A percentile compares a stretch with the other conserved stretches of the same genome.
phyloP scores from a whole-genome alignment of 148 eudicot genomes.

The Talinum fruticosum region DNA sequence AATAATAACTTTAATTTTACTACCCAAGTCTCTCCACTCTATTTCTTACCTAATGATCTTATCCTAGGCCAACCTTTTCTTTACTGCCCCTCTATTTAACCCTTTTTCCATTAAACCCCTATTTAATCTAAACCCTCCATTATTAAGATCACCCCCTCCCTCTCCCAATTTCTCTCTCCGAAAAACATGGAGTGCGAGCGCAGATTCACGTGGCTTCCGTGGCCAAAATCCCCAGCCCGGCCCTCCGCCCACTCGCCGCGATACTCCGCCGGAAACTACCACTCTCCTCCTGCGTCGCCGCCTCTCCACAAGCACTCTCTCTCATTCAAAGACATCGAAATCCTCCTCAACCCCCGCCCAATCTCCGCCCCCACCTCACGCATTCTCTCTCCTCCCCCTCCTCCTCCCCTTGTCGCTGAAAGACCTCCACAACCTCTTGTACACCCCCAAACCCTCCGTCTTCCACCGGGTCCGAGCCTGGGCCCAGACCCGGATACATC shows the following conservation, averaged over 20 bases:
- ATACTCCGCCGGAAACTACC: neutral
- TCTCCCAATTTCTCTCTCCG: conserved; percentile 4
- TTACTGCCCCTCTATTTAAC: neutral
- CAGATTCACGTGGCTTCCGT: conserved; percentile 29
- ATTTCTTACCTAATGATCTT: neutral
- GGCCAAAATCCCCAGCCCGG: conserved; percentile 21
- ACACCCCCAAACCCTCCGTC: conserved; percentile 23
- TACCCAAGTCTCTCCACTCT: neutral
- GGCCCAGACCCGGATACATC: conserved; percentile 23
- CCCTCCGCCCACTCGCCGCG: neutral
- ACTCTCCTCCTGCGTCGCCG: neutral
- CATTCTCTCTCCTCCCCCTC: neutral
- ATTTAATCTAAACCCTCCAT: neutral
- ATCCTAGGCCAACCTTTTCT: conserved; percentile 6
- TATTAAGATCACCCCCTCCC: neutral
- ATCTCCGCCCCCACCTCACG: conserved; percentile 7
- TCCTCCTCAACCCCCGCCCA: conserved; percentile 20
- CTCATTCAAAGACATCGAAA: conserved; percentile 35
- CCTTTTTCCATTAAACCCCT: neutral
- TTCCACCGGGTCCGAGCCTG: conserved; percentile 35
- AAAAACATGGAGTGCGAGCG: conserved; percentile 1
- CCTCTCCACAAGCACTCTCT: conserved; percentile 15
- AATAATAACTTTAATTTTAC: neutral
- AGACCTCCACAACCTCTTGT: conserved; percentile 27
- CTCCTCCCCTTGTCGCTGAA: conserved; percentile 22